Conservation (phyloP, 225 moss, liverwort and hornwort species). For the Climacium dendroides region DNA sequence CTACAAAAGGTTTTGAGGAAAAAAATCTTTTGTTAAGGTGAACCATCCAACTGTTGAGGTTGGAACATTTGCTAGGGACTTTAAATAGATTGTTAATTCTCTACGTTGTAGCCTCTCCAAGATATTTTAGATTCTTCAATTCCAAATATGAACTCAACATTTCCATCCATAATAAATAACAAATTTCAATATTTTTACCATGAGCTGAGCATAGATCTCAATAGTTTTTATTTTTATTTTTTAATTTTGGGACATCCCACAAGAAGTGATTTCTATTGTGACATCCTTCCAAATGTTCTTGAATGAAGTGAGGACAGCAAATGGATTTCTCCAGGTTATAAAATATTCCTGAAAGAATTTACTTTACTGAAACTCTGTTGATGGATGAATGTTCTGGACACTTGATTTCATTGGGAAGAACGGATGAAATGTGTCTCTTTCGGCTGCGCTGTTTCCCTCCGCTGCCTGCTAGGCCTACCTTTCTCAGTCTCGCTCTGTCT, state of each 20-base stretch:
- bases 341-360: background rate
- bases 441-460: background rate
- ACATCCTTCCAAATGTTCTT: background rate
- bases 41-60: background rate
- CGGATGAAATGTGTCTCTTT: background rate
- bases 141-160: background rate
- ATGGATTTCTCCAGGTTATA: background rate
- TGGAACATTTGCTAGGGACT: rapidly evolving
- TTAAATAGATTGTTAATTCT: background rate
- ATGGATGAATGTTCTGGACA: background rate
- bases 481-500: background rate
- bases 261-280: too few relatives aligned
- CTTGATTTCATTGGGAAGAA: background rate
- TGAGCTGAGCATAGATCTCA: rapidly evolving
- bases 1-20: background rate
- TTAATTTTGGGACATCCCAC: rapidly evolving
- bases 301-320: background rate
- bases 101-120: rapidly evolving
- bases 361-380: background rate
- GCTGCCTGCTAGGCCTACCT: background rate
- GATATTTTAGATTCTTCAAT: background rate
- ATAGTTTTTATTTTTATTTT: rapidly evolving
- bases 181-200: background rate
- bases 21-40: background rate
- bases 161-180: background rate